phyloP scores from a whole-genome alignment of 805 yeast species.

The Ogataea trehaloabstinens region DNA sequence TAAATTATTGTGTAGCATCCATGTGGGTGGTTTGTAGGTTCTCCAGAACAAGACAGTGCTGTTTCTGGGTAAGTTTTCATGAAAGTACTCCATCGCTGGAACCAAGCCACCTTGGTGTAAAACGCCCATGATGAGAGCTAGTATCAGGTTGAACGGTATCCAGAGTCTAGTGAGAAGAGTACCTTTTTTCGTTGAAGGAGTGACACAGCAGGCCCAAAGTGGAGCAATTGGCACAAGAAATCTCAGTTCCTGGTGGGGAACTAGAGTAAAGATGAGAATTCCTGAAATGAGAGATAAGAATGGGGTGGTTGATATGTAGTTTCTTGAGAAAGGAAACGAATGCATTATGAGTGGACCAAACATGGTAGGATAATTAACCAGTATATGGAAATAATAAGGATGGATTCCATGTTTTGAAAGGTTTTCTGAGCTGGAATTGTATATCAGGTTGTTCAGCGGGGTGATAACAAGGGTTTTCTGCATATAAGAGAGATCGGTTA shows the following conservation, averaged over 20 bases:
- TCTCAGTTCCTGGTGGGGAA: slow-evolving; percentile 94
- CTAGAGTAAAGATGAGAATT: slow-evolving; percentile 54
- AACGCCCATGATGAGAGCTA: slow-evolving; percentile 71
- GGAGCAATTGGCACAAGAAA: slow-evolving; percentile 82
- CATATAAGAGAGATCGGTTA: slow-evolving; percentile 1
- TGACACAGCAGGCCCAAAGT: slow-evolving; percentile 54
- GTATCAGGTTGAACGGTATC: slow-evolving; percentile 59
- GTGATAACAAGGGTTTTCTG: slow-evolving; percentile 47
- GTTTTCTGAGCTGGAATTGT: slow-evolving; percentile 61
- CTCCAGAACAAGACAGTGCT: slow-evolving; percentile 81
- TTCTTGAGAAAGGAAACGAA: slow-evolving; percentile 39
- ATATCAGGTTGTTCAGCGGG: slow-evolving; percentile 73
- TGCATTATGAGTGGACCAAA: slow-evolving; percentile 70
- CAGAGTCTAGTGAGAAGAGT: slow-evolving; percentile 40
- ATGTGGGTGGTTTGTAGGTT: slow-evolving; percentile 90
- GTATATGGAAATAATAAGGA: slow-evolving; percentile 67
- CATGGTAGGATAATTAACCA: slow-evolving; percentile 75
- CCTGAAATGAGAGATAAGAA: slow-evolving; percentile 64
- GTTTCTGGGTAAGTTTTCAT: slow-evolving; percentile 15
- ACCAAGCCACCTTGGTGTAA: slow-evolving; percentile 91
- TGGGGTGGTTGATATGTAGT: slow-evolving; percentile 51
- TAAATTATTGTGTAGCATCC: slow-evolving; percentile 45
- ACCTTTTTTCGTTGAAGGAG: slow-evolving; percentile 19
- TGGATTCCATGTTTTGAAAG: slow-evolving; percentile 82
- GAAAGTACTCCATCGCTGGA: slow-evolving; percentile 52